Base-by-base conservation (phyloP, 768 basidiomycete species). In the Boletus reticulatus region DNA sequence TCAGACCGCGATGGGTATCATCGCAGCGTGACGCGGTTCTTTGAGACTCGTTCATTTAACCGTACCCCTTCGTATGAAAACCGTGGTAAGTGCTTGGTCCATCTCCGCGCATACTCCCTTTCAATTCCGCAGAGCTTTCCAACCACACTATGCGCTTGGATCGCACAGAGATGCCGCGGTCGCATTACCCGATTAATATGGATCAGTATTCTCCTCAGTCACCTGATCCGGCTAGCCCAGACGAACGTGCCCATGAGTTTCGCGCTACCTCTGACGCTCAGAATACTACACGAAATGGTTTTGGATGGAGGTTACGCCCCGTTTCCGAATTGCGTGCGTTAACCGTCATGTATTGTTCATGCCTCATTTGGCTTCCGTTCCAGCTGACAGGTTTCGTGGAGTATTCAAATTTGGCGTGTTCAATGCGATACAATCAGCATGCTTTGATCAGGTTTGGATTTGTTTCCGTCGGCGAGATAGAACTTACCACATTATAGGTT, bases 371-470 rank as follows among this genome's bases (percentile, higher is more conserved):
- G 36, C n/a, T 58, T 38, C 56, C 16, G 43, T 42, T 43, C 10
- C 61, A 96, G 95, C 92, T 48, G 90, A 94, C 65, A 78, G 85
- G 16, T 94, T 88, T 70, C 83, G 90, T 16, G 75, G 79, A 0
- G 74, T 93, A 2, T 97, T 95, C 81, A 89, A 89, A 64, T 97
- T 95, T 60, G 85, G 85, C 0, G 82, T 88, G 4, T 98, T 98
- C 78, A 98, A 98, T 67, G 86, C 88, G 4, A 83, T 98, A 20
- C 96, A 99, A 62, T 92, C 90, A 14, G 78, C 77, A 29, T 94
- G 91, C 67, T 92, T 90, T 60, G 82, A 89, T 46, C 78, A 80
- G 60, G 94, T 93, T 65, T 54, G 64, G 50, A 27, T 38, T 4
- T 37, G 9, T 50, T 43, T 41, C 43, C 8, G 19, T 34, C 38